Percentiles rank a stretch among this genome's conserved stretches.
phyloP scores from a whole-genome alignment of 2,329 filamentous ascomycete species.

The Ceratocystis harringtonii region DNA sequence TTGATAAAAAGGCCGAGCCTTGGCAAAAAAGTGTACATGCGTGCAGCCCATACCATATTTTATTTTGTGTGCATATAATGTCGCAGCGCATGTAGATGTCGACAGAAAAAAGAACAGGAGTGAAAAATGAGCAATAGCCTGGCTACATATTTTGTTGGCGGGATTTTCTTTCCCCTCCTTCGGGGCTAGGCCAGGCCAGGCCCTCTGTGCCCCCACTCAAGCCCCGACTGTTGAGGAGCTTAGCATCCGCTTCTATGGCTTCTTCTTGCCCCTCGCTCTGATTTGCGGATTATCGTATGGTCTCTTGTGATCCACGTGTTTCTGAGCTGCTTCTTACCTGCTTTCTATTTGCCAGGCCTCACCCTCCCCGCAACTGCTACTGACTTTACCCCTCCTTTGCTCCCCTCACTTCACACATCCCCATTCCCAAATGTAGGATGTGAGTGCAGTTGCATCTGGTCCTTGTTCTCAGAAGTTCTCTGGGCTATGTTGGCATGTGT shows the following conservation, averaged over 20 bases:
- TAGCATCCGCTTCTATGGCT: not conserved
- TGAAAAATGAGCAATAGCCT: not conserved
- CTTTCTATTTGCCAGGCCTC: constrained; percentile 1
- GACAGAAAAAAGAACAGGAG: not conserved
- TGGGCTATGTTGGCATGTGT: not conserved
- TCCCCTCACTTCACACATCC: not conserved
- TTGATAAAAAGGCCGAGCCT: not conserved
- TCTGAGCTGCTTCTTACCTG: not conserved
- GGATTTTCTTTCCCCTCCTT: not conserved
- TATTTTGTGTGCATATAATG: not conserved
- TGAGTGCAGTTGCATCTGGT: not conserved
- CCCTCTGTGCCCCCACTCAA: not conserved
- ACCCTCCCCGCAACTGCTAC: not conserved
- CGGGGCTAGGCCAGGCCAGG: too few species aligned
- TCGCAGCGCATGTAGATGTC: not conserved
- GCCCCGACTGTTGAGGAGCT: not conserved
- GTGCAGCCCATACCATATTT: not conserved
- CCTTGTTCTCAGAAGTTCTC: not conserved
- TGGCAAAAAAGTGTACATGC: not conserved
- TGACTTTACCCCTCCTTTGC: not conserved
- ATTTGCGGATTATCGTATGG: not conserved
- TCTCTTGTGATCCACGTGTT: not conserved
- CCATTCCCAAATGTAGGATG: not conserved
- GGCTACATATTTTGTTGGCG: not conserved
- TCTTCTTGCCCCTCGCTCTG: not conserved